phyloP scores from a whole-genome alignment of 176 grass and related monocot species.

The Aegilops tauschii region DNA sequence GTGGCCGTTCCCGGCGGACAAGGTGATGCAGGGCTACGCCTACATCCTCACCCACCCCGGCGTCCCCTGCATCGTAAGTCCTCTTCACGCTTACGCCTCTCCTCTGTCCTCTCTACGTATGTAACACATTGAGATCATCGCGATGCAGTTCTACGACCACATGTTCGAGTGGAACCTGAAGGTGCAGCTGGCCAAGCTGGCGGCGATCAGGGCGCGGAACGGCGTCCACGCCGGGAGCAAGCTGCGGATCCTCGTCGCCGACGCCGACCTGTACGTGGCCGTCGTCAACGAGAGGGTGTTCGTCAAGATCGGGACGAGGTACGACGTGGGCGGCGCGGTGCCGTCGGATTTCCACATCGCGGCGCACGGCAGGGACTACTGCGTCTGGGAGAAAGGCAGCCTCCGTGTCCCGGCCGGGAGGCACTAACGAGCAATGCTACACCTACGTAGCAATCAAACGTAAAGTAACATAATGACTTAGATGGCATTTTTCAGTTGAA shows the following conservation, averaged over 20 bases:
- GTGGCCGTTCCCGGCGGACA: too few species aligned
- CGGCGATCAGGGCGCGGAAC: constrained; percentile 45
- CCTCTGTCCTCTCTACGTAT: background rate
- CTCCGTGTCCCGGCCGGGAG: constrained; percentile 25
- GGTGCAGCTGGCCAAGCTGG: constrained; percentile 40
- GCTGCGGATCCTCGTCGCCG: constrained; percentile 45
- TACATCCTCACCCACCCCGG: too few species aligned
- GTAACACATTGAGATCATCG: background rate
- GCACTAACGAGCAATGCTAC: background rate
- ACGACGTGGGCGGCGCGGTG: constrained; percentile 42
- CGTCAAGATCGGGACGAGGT: constrained; percentile 56
- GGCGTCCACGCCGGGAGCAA: constrained; percentile 48
- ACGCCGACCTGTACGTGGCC: constrained; percentile 60
- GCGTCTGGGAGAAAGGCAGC: constrained; percentile 64
- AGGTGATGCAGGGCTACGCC: too few species aligned
- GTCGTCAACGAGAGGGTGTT: constrained; percentile 60
- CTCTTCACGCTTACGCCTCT: background rate
- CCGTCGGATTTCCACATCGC: constrained; percentile 41
- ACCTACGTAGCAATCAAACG: too few species aligned
- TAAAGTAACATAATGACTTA: too few species aligned
- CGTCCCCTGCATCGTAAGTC: too few species aligned
- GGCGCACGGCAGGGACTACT: constrained; percentile 52
- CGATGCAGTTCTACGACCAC: constrained; percentile 66
- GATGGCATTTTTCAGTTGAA: too few species aligned
- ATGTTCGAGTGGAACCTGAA: constrained; percentile 28